Evolutionary conservation across 2,329 filamentous ascomycete genomes (phyloP), one percentile per base, ranked within the genome.

Genomic region (Fusarium sp.): DNA sequence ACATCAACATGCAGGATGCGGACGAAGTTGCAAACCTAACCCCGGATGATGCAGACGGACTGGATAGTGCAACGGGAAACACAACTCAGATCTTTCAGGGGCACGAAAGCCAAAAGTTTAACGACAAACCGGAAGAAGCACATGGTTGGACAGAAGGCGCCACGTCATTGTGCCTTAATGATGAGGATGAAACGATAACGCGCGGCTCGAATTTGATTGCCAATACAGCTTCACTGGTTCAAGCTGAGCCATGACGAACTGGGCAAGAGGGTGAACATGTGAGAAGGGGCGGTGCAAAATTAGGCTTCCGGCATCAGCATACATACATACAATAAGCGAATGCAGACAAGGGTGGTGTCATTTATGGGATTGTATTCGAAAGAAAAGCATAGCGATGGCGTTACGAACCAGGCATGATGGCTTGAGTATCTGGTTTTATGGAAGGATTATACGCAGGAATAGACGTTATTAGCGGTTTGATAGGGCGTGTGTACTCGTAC

Each of bases 361-460:
- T 57, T 41, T 30, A 32, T 39, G 43, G 39, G 24, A 43, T 51
- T 51, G 22, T 57, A 54, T 66, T 67, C 49, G 55, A 52, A 37
- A 37, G 35, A 37, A 37, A 61, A 54, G 62, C 68, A 71, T 70
- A 71, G 68, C 68, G 68, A 71, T 40, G 68, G 68, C 68, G 68
- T 71, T 71, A 59, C 60, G 51, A 52, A 47, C 26, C 33, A 58
- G 28, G 26, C 24, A 39, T 26, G 37, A 54, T 22, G 46, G 44
- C 48, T 63, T 58, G 53, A 35, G 57, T 60, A 60, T 35, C 30
- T 45, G 40, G 20, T 49, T 33, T 59, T 43, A 41, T 22, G 49
- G 19, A 17, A 40, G 6, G 15, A 20, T 30, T 45, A 53, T 35
- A 33, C 32, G 32, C 19, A 33, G n/a, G 41, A 47, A 50, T 52